Percentiles rank a stretch among this genome's conserved stretches.
These are phyloP conservation scores for Aspergillus bombycis DNA, from an alignment of 2,329 filamentous ascomycete species.

Conservation along the genomic window DNA sequence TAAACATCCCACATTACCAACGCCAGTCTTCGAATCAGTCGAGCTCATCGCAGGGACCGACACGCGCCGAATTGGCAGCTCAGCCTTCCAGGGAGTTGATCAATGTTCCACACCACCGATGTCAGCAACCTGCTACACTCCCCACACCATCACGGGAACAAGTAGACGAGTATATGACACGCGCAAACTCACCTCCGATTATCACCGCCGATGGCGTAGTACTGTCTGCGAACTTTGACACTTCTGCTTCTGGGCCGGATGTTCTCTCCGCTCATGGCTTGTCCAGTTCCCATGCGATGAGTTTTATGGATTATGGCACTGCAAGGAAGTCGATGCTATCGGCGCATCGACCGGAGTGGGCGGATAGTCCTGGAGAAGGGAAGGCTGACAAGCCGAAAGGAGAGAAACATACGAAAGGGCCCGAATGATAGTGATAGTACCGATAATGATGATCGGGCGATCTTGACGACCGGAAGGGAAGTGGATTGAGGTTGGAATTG, in stretches of 20 bases:
- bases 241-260: neutral
- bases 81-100: neutral
- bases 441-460: neutral
- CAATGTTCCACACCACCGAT: neutral
- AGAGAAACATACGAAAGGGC: neutral
- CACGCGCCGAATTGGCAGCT: neutral
- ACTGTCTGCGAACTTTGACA: constrained; percentile 30
- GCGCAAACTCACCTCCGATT: constrained; percentile 9
- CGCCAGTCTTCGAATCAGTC: constrained; percentile 12
- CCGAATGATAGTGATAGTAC: neutral
- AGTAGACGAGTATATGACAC: neutral
- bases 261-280: neutral
- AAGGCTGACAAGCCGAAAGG: neutral
- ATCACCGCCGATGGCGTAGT: constrained; percentile 33
- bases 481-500: too few species aligned
- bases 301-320: constrained; percentile 31
- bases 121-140: neutral
- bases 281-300: constrained; percentile 21
- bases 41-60: too few species aligned
- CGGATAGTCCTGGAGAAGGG: neutral
- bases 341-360: constrained; percentile 5
- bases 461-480: neutral
- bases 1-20: constrained; percentile 28
- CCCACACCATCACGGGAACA: neutral
- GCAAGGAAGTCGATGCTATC: constrained; percentile 6